Percentiles rank a stretch among this genome's conserved stretches.
phyloP scores from a whole-genome alignment of 225 moss, liverwort and hornwort genomes.

The Asterella californica region DNA sequence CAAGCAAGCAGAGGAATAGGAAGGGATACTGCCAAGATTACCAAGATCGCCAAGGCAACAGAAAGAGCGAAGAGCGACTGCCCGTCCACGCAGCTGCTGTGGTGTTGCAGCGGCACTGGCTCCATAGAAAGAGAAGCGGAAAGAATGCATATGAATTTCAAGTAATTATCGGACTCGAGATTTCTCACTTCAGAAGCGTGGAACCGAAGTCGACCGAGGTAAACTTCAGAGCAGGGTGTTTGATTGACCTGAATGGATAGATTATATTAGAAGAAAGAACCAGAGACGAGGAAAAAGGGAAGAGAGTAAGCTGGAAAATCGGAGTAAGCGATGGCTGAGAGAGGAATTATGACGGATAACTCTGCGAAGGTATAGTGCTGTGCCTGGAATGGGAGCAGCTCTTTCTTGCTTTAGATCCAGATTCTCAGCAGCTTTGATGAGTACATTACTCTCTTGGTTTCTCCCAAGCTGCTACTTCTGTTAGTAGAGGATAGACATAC shows the following conservation, averaged over 20 bases:
- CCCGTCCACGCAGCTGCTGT: not conserved
- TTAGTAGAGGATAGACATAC: not conserved
- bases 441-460: not conserved
- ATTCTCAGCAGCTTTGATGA: not conserved
- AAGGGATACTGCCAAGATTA: slow-evolving; percentile 9
- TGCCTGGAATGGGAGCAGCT: not conserved
- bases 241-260: not conserved
- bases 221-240: not conserved
- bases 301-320: not conserved
- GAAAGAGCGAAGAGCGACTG: not conserved
- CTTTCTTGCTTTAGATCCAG: not conserved
- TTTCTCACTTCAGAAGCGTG: not conserved
- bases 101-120: not conserved
- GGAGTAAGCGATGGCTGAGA: not conserved
- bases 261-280: not conserved
- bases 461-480: not conserved
- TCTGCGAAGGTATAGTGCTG: not conserved
- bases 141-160: not conserved
- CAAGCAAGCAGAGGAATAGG: not conserved
- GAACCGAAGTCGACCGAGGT: not conserved
- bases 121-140: not conserved
- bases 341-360: not conserved
- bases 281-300: not conserved
- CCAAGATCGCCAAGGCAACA: not conserved
- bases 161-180: not conserved